Evolutionary conservation across 1,139 yeast species (phyloP), one percentile per base, ranked within the genome.

Genomic region (Arxiozyma telluris): DNA sequence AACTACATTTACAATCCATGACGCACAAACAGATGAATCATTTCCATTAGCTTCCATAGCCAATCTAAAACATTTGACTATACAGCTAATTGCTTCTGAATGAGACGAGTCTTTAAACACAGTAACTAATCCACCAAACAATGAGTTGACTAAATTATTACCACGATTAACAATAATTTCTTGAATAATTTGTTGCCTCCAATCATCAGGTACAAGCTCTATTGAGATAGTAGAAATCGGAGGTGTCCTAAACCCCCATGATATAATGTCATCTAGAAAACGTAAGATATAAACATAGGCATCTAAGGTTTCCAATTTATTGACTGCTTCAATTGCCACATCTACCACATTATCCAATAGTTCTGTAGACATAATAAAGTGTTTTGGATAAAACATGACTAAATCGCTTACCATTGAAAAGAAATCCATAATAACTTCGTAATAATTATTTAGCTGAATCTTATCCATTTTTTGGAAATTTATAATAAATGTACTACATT

Each of bases 341-440:
- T 83, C 80, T 59, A 83, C 74, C 1, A 84, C 74, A 9, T 85
- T 79, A 51, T 75, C 74, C 60, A 89, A 70, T 47, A 87, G 68
- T 21, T 78, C 81, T n/a, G 76, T 73, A 50, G 81, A 75, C 15
- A 76, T 71, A 20, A 88, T 77, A 55, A 87, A 77, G 61, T 82
- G 76, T 54, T 79, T 75, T 1, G 97, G 96, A 67, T 78, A 87
- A 67, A 80, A 88, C 84, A 86, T 84, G 54, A 89, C 71, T 51
- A 90, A 74, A 66, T 93, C 98, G 57, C 80, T 77, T 71, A 84
- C 76, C 85, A 91, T 84, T 56, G 94, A 77, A 76, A 85, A 90
- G 66, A 86, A 91, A 73, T 91, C 97, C 69, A 91, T 96, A 53
- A 91, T 75, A 42, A 88, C 77, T 67, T 89, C 96, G 18, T 93